Evolutionary conservation across 1,284 basidiomycete species (phyloP), one percentile per base, ranked within the genome.

Genomic region (Kalmanozyma brasiliensis): DNA sequence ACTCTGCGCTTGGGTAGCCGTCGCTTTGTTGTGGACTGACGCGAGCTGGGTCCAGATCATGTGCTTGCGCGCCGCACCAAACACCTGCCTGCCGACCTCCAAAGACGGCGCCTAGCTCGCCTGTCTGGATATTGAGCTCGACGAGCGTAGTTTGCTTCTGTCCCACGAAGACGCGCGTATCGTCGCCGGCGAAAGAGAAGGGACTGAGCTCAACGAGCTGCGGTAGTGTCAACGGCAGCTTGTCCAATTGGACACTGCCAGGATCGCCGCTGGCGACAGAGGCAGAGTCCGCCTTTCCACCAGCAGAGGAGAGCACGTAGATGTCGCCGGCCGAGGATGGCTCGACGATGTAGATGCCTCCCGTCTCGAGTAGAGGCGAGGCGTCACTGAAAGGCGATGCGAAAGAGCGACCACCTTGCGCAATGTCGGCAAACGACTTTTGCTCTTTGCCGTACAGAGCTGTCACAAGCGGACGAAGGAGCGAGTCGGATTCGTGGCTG

Each of bases 121-220:
- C 93, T 0, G 92, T 92, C 77, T 90, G 88, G 41, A 94, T 83
- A 78, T 94, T 91, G 13, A 95, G 85, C 36, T 91, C 84, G 32
- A 95, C 83, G 23, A 94, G 81, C 0, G 89, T 90, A 0, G 91
- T 93, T 80, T 92, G 89, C 83, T 94, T 94, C 79, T 87, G 87
- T 4, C 92, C 93, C 1, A 93, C 88, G 80, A 94, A 94, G 14
- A 92, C 85, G 37, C 90, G 86, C 83, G 70, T 88, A 86, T 89
- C 87, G 47, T 89, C 88, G 11, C 87, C 87, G 14, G 87, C 84
- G 59, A 92, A 90, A 35, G 86, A 89, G 79, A 92, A 93, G 0
- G 93, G 92, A 2, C 91, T 92, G 82, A 92, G 85, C 65, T 93
- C 90, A 62, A 94, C 92, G 32, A 95, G 86, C 81, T 95, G 90